phyloP scores from a whole-genome alignment of 768 basidiomycete species.

The Phlebiopsis flavidoalba region DNA sequence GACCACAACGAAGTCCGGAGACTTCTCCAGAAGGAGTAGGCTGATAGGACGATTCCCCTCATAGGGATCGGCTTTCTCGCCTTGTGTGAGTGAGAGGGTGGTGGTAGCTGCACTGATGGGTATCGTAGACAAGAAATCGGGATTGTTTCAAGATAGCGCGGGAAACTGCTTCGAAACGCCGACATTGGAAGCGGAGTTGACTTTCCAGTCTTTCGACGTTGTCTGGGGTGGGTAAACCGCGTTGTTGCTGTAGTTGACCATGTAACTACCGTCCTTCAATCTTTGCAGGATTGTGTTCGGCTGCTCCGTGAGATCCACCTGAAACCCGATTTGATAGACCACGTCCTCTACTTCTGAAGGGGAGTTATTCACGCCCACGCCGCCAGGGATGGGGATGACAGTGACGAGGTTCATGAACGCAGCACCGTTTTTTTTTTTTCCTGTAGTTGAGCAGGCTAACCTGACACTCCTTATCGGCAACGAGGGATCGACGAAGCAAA shows the following conservation, averaged over 20 bases:
- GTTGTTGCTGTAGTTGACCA: constrained; percentile 49
- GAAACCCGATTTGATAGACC: constrained; percentile 90
- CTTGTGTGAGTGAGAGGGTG: constrained; percentile 10
- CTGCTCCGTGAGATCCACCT: constrained; percentile 87
- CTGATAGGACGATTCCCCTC: constrained; percentile 46
- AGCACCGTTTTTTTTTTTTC: constrained; percentile 75
- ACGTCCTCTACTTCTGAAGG: constrained; percentile 62
- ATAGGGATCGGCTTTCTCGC: constrained; percentile 20
- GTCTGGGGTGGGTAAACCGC: constrained; percentile 10
- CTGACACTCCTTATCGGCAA: constrained; percentile 84
- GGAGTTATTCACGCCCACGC: constrained; percentile 35
- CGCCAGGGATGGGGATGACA: constrained; percentile 75
- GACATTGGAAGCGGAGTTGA: constrained; percentile 22
- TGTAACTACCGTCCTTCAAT: constrained; percentile 72
- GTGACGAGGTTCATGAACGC: constrained; percentile 92
- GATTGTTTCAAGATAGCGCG: constrained; percentile 42
- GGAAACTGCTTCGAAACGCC: constrained; percentile 50
- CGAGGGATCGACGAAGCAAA: constrained; percentile 59
- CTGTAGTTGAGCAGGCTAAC: constrained; percentile 83
- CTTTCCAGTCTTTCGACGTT: constrained; percentile 28
- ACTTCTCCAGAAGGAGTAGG: constrained; percentile 52
- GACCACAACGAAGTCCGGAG: constrained; percentile 84
- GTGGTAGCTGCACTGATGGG: constrained; percentile 18
- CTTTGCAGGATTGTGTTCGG: constrained; percentile 79
- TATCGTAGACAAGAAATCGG: constrained; percentile 43